A percentile compares a stretch with the other conserved stretches of the same genome.
Conservation (phyloP, 2,329 filamentous ascomycete genomes). For the Fusarium hainanense region DNA sequence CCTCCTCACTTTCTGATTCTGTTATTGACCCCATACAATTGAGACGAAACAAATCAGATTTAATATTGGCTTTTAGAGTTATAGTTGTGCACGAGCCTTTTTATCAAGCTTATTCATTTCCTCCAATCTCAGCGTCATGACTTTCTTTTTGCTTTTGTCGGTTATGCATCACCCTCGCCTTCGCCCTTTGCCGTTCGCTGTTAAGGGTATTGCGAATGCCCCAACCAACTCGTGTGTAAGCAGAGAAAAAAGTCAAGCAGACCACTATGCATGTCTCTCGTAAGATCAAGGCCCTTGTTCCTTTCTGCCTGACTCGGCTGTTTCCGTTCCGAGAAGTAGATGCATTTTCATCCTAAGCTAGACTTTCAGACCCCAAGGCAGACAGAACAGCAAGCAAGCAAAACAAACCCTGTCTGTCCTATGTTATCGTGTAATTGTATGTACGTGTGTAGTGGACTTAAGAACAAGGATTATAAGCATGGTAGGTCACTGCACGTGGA, state of each 20-base stretch:
- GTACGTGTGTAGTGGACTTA: background rate
- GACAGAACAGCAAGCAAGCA: background rate
- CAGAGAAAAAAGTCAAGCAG: background rate
- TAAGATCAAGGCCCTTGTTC: conserved; percentile 1
- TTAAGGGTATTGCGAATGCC: background rate
- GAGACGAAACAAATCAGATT: conserved; percentile 22
- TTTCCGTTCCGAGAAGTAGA: conserved; percentile 28
- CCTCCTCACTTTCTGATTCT: conserved; percentile 24
- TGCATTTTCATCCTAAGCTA: background rate
- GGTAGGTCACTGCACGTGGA: conserved; percentile 8
- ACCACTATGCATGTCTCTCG: conserved; percentile 8
- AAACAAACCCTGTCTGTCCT: background rate
- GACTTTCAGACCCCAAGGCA: background rate
- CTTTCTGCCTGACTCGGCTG: conserved; percentile 11
- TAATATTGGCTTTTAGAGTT: conserved; percentile 13
- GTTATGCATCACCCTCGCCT: conserved; percentile 4
- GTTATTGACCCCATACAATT: conserved; percentile 3
- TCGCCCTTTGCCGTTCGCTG: conserved; percentile 1
- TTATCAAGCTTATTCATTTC: conserved; percentile 26
- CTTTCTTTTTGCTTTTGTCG: conserved; percentile 19
- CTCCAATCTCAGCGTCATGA: conserved; percentile 33
- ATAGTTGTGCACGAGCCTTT: conserved; percentile 9
- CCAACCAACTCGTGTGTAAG: background rate
- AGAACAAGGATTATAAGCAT: background rate
- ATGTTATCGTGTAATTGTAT: background rate